phyloP scores from a whole-genome alignment of 352 stramenopile species.

The Peronospora farinosa region DNA sequence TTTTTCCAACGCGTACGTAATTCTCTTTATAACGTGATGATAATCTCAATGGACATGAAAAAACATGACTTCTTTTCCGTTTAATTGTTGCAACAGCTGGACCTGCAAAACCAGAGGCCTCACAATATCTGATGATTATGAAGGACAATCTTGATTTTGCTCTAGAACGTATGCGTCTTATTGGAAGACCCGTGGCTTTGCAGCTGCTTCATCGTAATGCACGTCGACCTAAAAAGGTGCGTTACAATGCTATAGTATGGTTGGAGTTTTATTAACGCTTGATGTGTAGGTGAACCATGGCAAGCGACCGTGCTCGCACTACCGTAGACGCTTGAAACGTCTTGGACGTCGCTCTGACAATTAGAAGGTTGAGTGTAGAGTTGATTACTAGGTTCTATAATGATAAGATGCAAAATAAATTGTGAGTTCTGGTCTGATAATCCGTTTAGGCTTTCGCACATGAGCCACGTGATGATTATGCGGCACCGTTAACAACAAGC shows the following conservation, averaged over 20 bases:
- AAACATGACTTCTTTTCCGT: not conserved
- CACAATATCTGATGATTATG: conserved; percentile 50
- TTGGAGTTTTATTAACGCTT: not conserved
- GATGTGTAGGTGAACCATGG: conserved; percentile 35
- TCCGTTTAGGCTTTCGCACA: not conserved
- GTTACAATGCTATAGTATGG: not conserved
- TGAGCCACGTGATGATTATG: too few species aligned
- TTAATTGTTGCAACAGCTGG: conserved; percentile 14
- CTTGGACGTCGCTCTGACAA: conserved; percentile 28
- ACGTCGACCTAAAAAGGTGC: conserved; percentile 40
- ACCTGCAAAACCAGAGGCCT: conserved; percentile 18
- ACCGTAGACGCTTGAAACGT: conserved; percentile 41
- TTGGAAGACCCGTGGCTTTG: conserved; percentile 28
- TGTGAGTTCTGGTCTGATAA: conserved; percentile 23
- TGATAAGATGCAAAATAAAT: conserved; percentile 19
- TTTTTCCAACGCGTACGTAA: conserved; percentile 36
- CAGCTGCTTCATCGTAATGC: conserved; percentile 46
- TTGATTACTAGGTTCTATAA: conserved; percentile 17
- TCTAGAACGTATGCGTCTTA: conserved; percentile 49
- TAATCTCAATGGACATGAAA: conserved; percentile 1
- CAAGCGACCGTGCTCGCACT: conserved; percentile 49
- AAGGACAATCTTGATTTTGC: conserved; percentile 50
- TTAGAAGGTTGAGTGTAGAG: not conserved
- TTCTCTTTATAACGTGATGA: not conserved
- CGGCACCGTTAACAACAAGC: too few species aligned